Evolutionary conservation across 495 filamentous ascomycete species (phyloP), one percentile per base, ranked within the genome.

Genomic region (Daldinia loculata): DNA sequence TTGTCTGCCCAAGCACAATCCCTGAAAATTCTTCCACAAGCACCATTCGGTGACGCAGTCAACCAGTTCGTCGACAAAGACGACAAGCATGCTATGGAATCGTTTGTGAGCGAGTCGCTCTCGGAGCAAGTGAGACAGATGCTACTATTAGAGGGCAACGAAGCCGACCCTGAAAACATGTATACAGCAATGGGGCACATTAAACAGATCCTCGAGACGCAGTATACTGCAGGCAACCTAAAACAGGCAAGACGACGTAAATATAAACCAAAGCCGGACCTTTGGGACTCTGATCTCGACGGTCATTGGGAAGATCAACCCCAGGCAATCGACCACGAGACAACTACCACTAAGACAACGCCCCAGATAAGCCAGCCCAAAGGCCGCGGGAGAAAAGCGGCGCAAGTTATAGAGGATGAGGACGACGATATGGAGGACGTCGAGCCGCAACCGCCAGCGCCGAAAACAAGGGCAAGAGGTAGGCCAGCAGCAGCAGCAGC

Each of bases 31-130:
- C 84, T 99, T 0, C 94, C 95, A 0, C 90, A 95, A 73, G 94
- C 93, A 57, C 91, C 89, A 0, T 97, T 99, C 75, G 91, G 93
- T 6, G 94, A 98, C 78, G 96, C 95, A 0, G 93, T 99, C 7
- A 89, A 89, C 60, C 92, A 96, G 67, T 99, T 94, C 76, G 93
- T 98, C 26, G 90, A 94, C 78, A 98, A 98, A 69, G 93, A 97
- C 72, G 95, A 99, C 79, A 96, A 93, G 70, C 89, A 95, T 70
- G 94, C 94, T 0, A 91, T 98, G 86, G 90, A 97, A 72, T 87
- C 86, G 71, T 98, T 98, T 72, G 91, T 98, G 26, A 88, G 88
- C 45, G 90, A 96, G 15, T 93, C 91, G 24, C 82, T 98, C 2
- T 83, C 87, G 14, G 88, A 84, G 65, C 93, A 97, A 72, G 82